phyloP scores from a whole-genome alignment of 805 yeast genomes.

The Lachancea nothofagi region DNA sequence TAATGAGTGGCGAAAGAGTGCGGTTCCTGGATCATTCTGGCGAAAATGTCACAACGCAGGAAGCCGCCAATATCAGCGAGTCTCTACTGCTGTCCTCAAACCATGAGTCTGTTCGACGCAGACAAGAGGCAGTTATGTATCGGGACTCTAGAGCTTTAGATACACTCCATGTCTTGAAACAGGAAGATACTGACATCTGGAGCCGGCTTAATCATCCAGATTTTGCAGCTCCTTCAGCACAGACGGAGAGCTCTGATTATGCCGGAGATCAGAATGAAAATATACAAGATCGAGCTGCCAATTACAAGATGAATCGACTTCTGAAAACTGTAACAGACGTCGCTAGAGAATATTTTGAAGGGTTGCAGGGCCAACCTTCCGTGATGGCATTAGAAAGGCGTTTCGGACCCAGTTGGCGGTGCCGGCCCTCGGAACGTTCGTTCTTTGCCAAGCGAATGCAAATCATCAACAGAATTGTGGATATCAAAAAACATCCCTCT shows the following conservation, averaged over 20 bases:
- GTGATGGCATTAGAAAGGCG: conserved; percentile 24
- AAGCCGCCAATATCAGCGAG: conserved; percentile 9
- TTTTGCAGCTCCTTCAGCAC: background rate
- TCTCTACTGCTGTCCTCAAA: conserved; percentile 4
- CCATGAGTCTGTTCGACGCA: background rate
- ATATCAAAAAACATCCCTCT: conserved; percentile 18
- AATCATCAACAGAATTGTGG: conserved; percentile 24
- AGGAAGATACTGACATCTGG: conserved; percentile 3
- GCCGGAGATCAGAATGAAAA: background rate
- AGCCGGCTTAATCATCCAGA: conserved; percentile 5
- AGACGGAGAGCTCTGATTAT: background rate
- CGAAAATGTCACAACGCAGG: conserved; percentile 18
- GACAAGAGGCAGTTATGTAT: background rate
- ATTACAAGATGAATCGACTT: conserved; percentile 24
- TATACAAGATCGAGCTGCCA: background rate
- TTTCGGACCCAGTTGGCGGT: conserved; percentile 30
- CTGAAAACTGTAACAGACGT: conserved; percentile 24
- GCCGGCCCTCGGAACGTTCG: conserved; percentile 24
- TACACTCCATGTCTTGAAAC: background rate
- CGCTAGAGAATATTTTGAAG: conserved; percentile 30
- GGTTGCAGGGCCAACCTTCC: conserved; percentile 27
- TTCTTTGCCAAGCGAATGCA: conserved; percentile 28
- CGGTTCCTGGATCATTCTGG: conserved; percentile 20
- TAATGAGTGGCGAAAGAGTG: conserved; percentile 25
- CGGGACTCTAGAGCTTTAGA: background rate